Base-by-base conservation (phyloP, 495 filamentous ascomycete species). In the Lichina pygmaea region DNA sequence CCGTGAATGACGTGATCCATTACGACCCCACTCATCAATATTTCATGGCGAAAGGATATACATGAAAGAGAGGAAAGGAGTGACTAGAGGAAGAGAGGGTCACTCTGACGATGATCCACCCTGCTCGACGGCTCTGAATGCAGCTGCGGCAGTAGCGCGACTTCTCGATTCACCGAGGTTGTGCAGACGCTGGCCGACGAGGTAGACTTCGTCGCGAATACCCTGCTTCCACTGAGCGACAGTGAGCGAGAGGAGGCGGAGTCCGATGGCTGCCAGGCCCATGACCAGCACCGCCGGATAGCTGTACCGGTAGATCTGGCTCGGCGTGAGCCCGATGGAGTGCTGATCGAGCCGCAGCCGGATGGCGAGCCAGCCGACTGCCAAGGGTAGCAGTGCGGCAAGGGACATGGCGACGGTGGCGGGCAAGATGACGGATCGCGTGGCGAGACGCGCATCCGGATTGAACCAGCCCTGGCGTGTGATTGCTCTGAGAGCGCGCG, bases 181-280 rank as follows among this genome's bases (percentile, higher is more conserved):
- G 56, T 94, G 86, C 50, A 99, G 61, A 33, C 85, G 64, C 62
- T 95, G 85, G 2, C 89, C 89, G 54, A 94, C 89, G 50, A 95
- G 62, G 54, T 95, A 99, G 7, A 92, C 86, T 59, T 99, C 89
- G 55, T 99, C 89, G 33, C 78, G 63, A 43, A 99, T 84, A 51
- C 72, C 73, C 53, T 73, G 67, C 55, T 79, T 73, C 89, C 89
- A 97, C 39, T 68, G 63, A 24, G 72, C 70, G 37, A 86, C 59
- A 38, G 76, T 60, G 45, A 66, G 63, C 42, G 60, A 57, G 2
- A 63, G 54, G 33, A 66, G 52, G 51, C 66, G 65, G 11, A 55
- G 51, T 2, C 62, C 50, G 48, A 58, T 63, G 7, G 57, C 50
- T 15, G 59, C 52, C 10, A 73, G 52, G 31, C 58, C 62, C 3